Evolutionary conservation across 2,329 filamentous ascomycete species (phyloP).

Genomic region (Epichloe bromicola): DNA sequence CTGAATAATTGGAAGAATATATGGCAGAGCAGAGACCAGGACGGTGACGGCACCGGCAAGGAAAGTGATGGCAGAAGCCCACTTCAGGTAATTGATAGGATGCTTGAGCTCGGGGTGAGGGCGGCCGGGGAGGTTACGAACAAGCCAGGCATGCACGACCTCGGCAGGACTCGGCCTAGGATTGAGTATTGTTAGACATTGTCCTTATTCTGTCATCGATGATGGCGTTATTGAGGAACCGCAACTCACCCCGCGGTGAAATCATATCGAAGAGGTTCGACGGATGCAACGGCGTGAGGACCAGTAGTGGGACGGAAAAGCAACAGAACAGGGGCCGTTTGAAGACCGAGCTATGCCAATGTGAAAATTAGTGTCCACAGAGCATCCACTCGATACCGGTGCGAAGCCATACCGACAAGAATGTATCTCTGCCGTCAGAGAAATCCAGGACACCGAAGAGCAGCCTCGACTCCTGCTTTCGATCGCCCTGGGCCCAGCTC

Average conservation of each 20-base stretch:
- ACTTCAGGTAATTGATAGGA: conserved; percentile 76
- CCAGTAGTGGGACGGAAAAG: conserved; percentile 78
- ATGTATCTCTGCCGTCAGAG: conserved; percentile 65
- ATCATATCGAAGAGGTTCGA: conserved; percentile 66
- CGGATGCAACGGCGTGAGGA: conserved; percentile 57
- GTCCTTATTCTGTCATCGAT: not conserved
- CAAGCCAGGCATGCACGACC: conserved; percentile 64
- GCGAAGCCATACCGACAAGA: conserved; percentile 58
- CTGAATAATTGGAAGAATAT: conserved; percentile 67
- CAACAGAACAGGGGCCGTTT: conserved; percentile 85
- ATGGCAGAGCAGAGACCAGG: conserved; percentile 59
- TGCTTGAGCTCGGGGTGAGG: conserved; percentile 68
- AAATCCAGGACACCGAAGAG: conserved; percentile 85
- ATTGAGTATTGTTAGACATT: not conserved
- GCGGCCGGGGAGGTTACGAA: conserved; percentile 62
- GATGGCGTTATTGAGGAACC: too few species aligned
- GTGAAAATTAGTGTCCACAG: not conserved
- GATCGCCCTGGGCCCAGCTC: conserved; percentile 81
- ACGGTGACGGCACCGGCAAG: conserved; percentile 57
- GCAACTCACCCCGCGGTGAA: conserved; percentile 61
- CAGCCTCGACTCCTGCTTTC: conserved; percentile 55
- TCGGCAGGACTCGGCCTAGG: conserved; percentile 62
- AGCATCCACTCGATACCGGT: not conserved
- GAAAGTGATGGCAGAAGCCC: conserved; percentile 54
- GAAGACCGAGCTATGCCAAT: conserved; percentile 60